phyloP scores from a whole-genome alignment of 495 filamentous ascomycete genomes.

The Talaromyces wortmannii region DNA sequence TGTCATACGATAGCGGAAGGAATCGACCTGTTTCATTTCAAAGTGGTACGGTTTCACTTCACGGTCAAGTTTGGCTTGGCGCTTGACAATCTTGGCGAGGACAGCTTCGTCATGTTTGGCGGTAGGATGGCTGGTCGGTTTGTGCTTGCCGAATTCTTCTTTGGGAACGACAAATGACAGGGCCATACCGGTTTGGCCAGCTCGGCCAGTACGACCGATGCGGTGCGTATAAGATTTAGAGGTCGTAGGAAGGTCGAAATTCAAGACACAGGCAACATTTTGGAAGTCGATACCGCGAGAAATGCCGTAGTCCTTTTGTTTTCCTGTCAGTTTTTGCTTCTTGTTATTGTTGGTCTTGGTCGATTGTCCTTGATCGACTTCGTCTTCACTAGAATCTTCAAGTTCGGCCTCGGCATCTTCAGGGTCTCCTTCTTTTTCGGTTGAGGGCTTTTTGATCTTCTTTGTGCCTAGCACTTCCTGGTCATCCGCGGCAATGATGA shows the following conservation, averaged over 20 bases:
- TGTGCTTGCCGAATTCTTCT: slow-evolving; percentile 78
- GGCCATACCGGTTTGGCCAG: slow-evolving; percentile 84
- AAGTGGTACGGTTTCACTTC: slow-evolving; percentile 86
- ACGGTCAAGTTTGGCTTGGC: slow-evolving; percentile 65
- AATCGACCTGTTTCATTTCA: slow-evolving; percentile 87
- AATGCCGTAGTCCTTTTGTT: slow-evolving; percentile 83
- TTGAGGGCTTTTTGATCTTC: slow-evolving; percentile 11
- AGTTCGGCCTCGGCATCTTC: slow-evolving; percentile 12
- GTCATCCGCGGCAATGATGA: slow-evolving; percentile 94
- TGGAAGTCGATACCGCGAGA: slow-evolving; percentile 95
- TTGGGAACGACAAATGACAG: slow-evolving; percentile 88
- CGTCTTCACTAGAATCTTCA: slow-evolving; percentile 26
- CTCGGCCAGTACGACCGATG: slow-evolving; percentile 88
- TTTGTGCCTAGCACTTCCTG: slow-evolving; percentile 68
- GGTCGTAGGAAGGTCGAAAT: slow-evolving; percentile 87
- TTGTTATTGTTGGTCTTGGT: slow-evolving; percentile 38
- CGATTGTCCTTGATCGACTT: slow-evolving; percentile 14
- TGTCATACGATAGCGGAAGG: slow-evolving; percentile 89
- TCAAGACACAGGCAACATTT: slow-evolving; percentile 88
- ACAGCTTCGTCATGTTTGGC: slow-evolving; percentile 78
- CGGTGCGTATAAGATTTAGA: slow-evolving; percentile 94
- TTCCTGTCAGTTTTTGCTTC: slow-evolving; percentile 51
- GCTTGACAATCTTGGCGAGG: slow-evolving; percentile 61
- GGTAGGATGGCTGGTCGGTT: slow-evolving; percentile 66
- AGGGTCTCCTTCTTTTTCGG: neutral